Conservation (phyloP, 306 rosid species). For the Nissolia schottii region DNA sequence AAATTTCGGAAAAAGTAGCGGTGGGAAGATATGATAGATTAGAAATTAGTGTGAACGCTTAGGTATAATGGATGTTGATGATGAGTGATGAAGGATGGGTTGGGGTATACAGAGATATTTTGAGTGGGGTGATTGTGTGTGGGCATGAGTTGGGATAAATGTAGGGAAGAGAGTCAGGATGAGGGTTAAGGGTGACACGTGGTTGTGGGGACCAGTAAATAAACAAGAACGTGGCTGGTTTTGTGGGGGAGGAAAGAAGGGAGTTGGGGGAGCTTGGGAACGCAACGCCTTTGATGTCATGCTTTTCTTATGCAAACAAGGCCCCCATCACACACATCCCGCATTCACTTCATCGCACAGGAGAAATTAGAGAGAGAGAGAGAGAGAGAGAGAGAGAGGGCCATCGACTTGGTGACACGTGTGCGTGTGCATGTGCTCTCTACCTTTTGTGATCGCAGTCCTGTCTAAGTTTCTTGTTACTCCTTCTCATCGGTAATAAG, state of each 20-base stretch:
- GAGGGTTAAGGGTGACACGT: constrained; percentile 20
- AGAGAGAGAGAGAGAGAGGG: not conserved
- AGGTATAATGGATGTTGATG: not conserved
- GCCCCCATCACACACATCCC: constrained; percentile 15
- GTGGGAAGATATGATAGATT: not conserved
- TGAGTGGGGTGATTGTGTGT: not conserved
- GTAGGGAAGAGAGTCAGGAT: not conserved
- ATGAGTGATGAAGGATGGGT: not conserved
- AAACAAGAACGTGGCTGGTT: constrained; percentile 13
- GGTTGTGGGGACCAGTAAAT: constrained; percentile 29
- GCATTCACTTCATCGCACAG: not conserved
- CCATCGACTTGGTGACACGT: constrained; percentile 19
- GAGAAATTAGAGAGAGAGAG: not conserved
- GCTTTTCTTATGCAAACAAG: constrained; percentile 38
- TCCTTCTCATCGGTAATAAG: no score
- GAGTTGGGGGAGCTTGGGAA: constrained; percentile 28
- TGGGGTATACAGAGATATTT: not conserved
- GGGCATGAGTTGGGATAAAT: not conserved
- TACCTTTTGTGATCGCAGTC: not conserved
- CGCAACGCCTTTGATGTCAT: constrained; percentile 31
- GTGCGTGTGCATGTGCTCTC: constrained; percentile 12
- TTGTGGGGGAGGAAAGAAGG: constrained; percentile 20
- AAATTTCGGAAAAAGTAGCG: constrained; percentile 6
- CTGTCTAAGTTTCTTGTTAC: no score
- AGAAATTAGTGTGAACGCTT: not conserved